These are phyloP conservation scores for Leccinum broughii DNA, from an alignment of 768 basidiomycete genomes.

Conservation along the genomic window DNA sequence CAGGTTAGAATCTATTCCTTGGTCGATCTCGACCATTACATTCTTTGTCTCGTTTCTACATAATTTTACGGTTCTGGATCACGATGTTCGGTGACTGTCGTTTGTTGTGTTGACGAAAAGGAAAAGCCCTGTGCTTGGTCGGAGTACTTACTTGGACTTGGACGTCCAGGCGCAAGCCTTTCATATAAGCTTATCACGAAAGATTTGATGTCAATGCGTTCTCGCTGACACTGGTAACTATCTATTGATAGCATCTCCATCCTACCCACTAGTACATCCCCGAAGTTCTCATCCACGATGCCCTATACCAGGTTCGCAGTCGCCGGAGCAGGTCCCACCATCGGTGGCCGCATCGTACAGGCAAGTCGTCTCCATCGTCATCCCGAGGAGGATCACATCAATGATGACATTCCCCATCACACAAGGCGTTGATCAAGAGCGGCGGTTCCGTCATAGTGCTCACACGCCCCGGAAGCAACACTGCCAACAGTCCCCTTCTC, in stretches of 20 bases:
- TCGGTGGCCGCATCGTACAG: slow-evolving; percentile 36
- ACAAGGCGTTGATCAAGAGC: slow-evolving; percentile 20
- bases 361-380: slow-evolving; percentile 6
- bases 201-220: background rate
- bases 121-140: too few species aligned
- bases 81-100: too few species aligned
- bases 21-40: too few species aligned
- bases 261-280: background rate
- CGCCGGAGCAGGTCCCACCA: slow-evolving; percentile 36
- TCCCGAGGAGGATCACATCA: background rate
- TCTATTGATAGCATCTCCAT: background rate
- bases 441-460: slow-evolving; percentile 29
- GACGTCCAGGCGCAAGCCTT: too few species aligned
- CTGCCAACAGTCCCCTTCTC: slow-evolving; percentile 19
- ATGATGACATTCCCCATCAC: background rate
- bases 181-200: too few species aligned
- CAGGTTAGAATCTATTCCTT: too few species aligned
- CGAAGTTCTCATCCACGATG: slow-evolving; percentile 16
- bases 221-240: background rate
- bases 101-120: too few species aligned
- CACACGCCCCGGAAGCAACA: slow-evolving; percentile 23
- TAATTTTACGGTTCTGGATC: too few species aligned
- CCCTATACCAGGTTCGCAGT: slow-evolving; percentile 38
- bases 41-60: too few species aligned
- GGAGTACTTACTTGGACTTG: too few species aligned